Evolutionary conservation across 805 yeast species (phyloP).

Genomic region (Danielia oregonensis): DNA sequence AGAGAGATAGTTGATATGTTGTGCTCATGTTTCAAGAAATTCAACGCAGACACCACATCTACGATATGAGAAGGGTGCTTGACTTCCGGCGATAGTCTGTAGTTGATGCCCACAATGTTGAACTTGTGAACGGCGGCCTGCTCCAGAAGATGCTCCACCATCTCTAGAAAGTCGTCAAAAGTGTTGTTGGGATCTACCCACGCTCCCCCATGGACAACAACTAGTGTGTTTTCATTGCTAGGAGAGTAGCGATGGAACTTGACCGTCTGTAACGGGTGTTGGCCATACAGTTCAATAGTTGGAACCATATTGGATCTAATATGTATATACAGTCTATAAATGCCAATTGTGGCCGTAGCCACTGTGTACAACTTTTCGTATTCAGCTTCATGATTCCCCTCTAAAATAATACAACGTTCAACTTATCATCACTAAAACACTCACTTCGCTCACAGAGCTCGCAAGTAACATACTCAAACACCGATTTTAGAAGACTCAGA

Average conservation of each 20-base stretch:
- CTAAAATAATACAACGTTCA: no score
- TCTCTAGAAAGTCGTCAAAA: conserved; percentile 45
- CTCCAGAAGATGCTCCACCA: conserved; percentile 18
- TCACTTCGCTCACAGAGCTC: no score
- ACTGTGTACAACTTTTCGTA: no score
- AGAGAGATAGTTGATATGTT: conserved; percentile 20
- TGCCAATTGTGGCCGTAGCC: no score
- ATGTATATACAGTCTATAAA: no score
- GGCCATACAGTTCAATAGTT: conserved; percentile 25
- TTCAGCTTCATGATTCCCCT: no score
- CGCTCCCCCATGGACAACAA: conserved; percentile 84
- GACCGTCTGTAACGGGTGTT: conserved; percentile 28
- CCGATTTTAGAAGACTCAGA: no score
- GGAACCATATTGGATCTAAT: no score
- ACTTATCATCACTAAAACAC: no score
- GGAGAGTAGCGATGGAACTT: conserved; percentile 22
- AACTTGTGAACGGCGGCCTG: not conserved
- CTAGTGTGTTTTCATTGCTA: conserved; percentile 25
- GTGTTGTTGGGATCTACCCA: conserved; percentile 76
- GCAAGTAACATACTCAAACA: no score
- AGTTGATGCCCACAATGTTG: conserved; percentile 44
- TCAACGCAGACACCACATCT: conserved; percentile 51
- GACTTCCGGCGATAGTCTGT: conserved; percentile 61
- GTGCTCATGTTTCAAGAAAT: conserved; percentile 19
- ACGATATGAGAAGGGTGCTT: conserved; percentile 58